These are phyloP conservation scores for Alternaria consortialis DNA, from an alignment of 2,329 filamentous ascomycete genomes.

Conservation along the genomic window DNA sequence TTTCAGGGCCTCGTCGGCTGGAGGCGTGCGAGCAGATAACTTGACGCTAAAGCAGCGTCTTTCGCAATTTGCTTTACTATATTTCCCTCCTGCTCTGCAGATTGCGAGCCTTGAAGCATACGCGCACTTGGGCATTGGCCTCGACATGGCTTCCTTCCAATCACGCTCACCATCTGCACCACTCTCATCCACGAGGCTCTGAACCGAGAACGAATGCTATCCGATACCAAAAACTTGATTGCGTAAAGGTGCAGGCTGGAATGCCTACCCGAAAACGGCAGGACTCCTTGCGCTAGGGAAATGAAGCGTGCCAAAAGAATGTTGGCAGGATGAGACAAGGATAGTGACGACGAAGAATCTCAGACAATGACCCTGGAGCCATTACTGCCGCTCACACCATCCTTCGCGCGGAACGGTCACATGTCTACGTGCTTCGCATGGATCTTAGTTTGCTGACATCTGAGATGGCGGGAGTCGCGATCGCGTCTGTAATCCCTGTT, in stretches of 20 bases:
- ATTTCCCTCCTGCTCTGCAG: background rate
- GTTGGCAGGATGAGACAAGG: background rate
- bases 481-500: slow-evolving; percentile 9
- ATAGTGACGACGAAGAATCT: background rate
- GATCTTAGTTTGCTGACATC: background rate
- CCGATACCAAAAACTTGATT: background rate
- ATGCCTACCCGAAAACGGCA: slow-evolving; percentile 6
- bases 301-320: background rate
- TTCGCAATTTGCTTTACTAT: background rate
- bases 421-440: slow-evolving; percentile 16
- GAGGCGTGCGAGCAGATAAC: background rate
- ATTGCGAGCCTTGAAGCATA: background rate
- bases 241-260: slow-evolving; percentile 3
- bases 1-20: background rate
- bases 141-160: background rate
- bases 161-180: background rate
- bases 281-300: slow-evolving; percentile 11
- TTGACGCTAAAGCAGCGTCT: background rate
- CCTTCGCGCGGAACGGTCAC: slow-evolving; percentile 5
- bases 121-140: background rate
- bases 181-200: background rate
- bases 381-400: background rate
- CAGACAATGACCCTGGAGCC: background rate
- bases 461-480: slow-evolving; percentile 1
- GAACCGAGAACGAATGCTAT: background rate